Evolutionary conservation across 305 asterid genomes (phyloP).

Genomic region (Ajuga reptans): DNA sequence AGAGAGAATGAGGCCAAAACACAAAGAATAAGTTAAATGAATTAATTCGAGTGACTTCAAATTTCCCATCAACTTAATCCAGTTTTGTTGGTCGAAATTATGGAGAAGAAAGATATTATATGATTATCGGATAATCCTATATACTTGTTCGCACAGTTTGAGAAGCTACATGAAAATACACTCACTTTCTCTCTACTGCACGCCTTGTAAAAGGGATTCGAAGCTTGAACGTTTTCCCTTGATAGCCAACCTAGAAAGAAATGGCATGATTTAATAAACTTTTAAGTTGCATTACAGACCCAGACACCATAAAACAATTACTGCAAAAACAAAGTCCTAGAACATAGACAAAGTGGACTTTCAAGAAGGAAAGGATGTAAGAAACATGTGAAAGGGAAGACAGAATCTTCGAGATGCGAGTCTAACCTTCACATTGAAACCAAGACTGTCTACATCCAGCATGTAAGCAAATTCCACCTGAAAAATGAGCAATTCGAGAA

Average conservation of each 20-base stretch:
- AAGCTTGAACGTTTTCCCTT: constrained; percentile 58
- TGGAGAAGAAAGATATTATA: neutral
- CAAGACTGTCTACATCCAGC: constrained; percentile 75
- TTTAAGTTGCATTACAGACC: neutral
- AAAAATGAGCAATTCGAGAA: constrained; percentile 14
- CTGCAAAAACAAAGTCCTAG: neutral
- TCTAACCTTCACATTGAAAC: constrained; percentile 69
- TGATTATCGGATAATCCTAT: neutral
- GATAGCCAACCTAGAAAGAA: constrained; percentile 47
- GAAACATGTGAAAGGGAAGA: neutral
- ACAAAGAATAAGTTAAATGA: neutral
- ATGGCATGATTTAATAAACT: neutral
- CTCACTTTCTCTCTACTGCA: constrained; percentile 75
- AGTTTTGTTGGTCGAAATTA: neutral
- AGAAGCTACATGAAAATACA: constrained; percentile 11
- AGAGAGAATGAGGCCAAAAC: neutral
- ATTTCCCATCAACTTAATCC: neutral
- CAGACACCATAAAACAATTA: neutral
- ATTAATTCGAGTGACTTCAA: too few species aligned
- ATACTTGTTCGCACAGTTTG: neutral
- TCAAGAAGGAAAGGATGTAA: neutral
- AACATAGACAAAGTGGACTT: neutral
- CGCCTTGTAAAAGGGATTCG: constrained; percentile 74
- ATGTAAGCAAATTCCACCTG: constrained; percentile 69
- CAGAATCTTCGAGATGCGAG: neutral